These are phyloP conservation scores for Zymoseptoria brevis DNA, from an alignment of 2,329 filamentous ascomycete genomes.

Conservation along the genomic window DNA sequence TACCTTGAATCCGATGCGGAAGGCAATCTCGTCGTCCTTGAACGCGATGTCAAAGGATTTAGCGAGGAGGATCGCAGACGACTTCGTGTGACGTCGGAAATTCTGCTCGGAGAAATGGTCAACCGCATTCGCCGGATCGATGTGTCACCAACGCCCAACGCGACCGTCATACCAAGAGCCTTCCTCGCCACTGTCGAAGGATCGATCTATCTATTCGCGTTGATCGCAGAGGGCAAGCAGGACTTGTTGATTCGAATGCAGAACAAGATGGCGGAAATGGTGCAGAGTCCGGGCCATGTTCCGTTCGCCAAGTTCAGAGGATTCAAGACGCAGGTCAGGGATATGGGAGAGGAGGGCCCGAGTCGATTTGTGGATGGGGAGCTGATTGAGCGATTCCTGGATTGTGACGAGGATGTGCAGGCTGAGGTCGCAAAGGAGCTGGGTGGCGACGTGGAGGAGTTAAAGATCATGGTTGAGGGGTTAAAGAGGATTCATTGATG, in stretches of 20 bases:
- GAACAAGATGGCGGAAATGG: slow-evolving; percentile 54
- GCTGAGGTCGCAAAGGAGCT: slow-evolving; percentile 45
- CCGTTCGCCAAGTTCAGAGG: slow-evolving; percentile 74
- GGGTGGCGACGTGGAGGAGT: slow-evolving; percentile 47
- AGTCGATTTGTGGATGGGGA: slow-evolving; percentile 89
- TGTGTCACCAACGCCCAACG: slow-evolving; percentile 55
- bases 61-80: slow-evolving; percentile 64
- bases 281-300: slow-evolving; percentile 64
- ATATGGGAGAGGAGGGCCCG: slow-evolving; percentile 58
- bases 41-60: slow-evolving; percentile 62
- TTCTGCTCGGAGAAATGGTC: slow-evolving; percentile 85
- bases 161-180: slow-evolving; percentile 68
- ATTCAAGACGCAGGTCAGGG: slow-evolving; percentile 64
- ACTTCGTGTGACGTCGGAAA: slow-evolving; percentile 68
- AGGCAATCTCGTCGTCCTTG: slow-evolving; percentile 78
- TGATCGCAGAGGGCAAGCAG: slow-evolving; percentile 63
- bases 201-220: slow-evolving; percentile 79
- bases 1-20: slow-evolving; percentile 82
- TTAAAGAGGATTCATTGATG: slow-evolving; percentile 43
- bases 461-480: slow-evolving; percentile 53
- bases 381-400: slow-evolving; percentile 76
- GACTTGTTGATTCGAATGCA: slow-evolving; percentile 81
- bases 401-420: slow-evolving; percentile 54
- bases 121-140: slow-evolving; percentile 74
- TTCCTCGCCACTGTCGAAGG: slow-evolving; percentile 91